Percentiles rank a stretch among this genome's conserved stretches.
Evolutionary conservation across 495 filamentous ascomycete species (phyloP).

Genomic region (Aspergillus heteromorphus): DNA sequence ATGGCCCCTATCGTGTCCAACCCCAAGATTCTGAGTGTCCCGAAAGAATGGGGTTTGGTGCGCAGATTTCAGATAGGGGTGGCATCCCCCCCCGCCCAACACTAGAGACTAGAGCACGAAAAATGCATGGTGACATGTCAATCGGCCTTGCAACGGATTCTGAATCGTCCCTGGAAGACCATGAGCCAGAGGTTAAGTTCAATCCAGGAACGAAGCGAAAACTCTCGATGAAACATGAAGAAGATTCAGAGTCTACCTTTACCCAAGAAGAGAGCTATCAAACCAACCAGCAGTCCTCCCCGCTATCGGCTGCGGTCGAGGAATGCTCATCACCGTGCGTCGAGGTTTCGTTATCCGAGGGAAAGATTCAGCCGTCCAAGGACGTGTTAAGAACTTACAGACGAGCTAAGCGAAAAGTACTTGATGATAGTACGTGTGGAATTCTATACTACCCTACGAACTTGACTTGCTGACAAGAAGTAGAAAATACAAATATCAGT

Average conservation of each 20-base stretch:
- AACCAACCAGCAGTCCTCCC: conserved; percentile 31
- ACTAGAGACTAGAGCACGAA: conserved; percentile 35
- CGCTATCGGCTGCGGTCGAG: conserved; percentile 5
- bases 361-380: conserved; percentile 14
- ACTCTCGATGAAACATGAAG: conserved; percentile 51
- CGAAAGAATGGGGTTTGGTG: not conserved
- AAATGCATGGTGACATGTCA: conserved; percentile 38
- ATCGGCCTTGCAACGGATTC: not conserved
- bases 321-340: conserved; percentile 5
- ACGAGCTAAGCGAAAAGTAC: conserved; percentile 42
- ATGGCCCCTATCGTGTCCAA: conserved; percentile 42
- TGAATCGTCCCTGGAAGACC: not conserved
- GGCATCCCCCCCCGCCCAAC: conserved; percentile 26
- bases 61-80: not conserved
- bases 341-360: conserved; percentile 17
- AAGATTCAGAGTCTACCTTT: conserved; percentile 18
- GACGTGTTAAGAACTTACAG: conserved; percentile 15
- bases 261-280: conserved; percentile 45
- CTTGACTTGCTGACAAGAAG: conserved; percentile 15
- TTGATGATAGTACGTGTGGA: conserved; percentile 56
- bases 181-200: conserved; percentile 8
- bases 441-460: not conserved
- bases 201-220: conserved; percentile 59
- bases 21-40: conserved; percentile 6
- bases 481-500: conserved; percentile 52